phyloP scores from a whole-genome alignment of 2,329 filamentous ascomycete genomes.

The Sphaerulina musiva region DNA sequence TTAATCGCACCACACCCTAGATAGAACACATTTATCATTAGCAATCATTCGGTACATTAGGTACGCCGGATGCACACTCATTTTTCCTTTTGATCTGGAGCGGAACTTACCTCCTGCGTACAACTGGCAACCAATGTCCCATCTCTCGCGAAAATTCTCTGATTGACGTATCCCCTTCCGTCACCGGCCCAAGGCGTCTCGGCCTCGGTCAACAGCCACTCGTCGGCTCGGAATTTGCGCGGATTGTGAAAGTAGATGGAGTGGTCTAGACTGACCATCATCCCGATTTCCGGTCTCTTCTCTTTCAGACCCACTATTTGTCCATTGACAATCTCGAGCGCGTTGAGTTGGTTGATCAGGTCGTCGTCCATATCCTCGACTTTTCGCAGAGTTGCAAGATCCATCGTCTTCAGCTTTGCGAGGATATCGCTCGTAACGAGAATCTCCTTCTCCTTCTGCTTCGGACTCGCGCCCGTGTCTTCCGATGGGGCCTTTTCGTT shows the following conservation, averaged over 20 bases:
- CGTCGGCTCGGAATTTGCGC: constrained; percentile 46
- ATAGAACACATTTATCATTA: background rate
- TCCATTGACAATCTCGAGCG: constrained; percentile 34
- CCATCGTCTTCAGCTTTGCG: constrained; percentile 41
- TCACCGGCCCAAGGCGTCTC: constrained; percentile 74
- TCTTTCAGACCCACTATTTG: constrained; percentile 46
- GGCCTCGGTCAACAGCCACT: constrained; percentile 78
- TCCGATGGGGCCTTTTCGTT: constrained; percentile 15
- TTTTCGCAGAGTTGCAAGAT: constrained; percentile 39
- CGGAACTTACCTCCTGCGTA: constrained; percentile 60
- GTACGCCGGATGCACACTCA: background rate
- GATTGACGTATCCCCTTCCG: constrained; percentile 67
- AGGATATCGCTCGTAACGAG: constrained; percentile 38
- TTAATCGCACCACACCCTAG: constrained; percentile 49
- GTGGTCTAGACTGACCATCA: constrained; percentile 79
- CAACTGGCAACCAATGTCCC: constrained; percentile 71
- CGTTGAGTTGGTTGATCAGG: constrained; percentile 47
- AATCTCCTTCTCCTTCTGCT: constrained; percentile 9
- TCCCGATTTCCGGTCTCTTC: constrained; percentile 60
- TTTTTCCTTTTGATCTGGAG: background rate
- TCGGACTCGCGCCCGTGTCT: constrained; percentile 6
- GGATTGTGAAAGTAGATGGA: constrained; percentile 51
- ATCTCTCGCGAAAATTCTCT: constrained; percentile 65
- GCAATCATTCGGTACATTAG: constrained; percentile 13
- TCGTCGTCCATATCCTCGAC: constrained; percentile 44